phyloP scores from a whole-genome alignment of 345 rosid species.

The Cochlearia excelsa region DNA sequence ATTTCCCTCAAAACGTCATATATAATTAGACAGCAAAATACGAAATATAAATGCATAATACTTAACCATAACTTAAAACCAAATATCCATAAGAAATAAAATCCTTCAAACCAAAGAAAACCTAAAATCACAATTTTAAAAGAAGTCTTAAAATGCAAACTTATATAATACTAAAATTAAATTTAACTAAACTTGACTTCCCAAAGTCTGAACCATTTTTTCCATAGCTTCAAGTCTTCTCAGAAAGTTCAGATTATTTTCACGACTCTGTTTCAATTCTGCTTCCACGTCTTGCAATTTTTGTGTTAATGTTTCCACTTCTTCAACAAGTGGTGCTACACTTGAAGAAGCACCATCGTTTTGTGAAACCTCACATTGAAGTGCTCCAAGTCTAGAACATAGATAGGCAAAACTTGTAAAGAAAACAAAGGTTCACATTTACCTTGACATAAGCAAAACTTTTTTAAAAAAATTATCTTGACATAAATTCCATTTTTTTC shows the following conservation, averaged over 20 bases:
- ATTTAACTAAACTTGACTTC: not conserved
- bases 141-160: too few relatives aligned
- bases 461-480: not conserved
- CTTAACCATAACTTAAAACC: too few relatives aligned
- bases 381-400: not conserved
- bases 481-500: not conserved
- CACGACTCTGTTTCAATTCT: not conserved
- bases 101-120: too few relatives aligned
- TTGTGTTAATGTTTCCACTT: not conserved
- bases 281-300: not conserved
- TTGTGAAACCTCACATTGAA: not conserved
- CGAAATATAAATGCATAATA: too few relatives aligned
- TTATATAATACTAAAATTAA: not conserved
- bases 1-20: too few relatives aligned
- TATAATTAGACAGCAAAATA: too few relatives aligned
- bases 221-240: too few relatives aligned
- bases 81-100: too few relatives aligned
- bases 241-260: not conserved
- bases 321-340: not conserved
- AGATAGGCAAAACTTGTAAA: not conserved
- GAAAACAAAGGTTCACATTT: too few relatives aligned
- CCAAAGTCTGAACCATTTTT: not conserved
- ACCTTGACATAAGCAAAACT: too few relatives aligned
- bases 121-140: too few relatives aligned
- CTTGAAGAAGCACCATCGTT: not conserved